A percentile compares a stretch with the other conserved stretches of the same genome.
Evolutionary conservation across 2,329 filamentous ascomycete genomes (phyloP).

Genomic region (Paecilomyces dactylethromorphus): DNA sequence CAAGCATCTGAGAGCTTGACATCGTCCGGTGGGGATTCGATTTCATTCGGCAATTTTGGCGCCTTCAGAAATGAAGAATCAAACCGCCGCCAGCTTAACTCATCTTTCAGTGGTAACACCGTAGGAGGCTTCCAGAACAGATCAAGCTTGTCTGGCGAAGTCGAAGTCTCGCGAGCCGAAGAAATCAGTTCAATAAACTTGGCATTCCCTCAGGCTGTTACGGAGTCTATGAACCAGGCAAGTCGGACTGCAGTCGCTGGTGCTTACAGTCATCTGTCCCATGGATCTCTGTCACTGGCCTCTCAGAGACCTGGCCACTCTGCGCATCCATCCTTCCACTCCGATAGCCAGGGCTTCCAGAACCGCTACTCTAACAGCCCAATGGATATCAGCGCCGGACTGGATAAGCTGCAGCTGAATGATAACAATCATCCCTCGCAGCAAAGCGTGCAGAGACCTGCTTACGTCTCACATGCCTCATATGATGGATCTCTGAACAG

Average conservation of each 20-base stretch:
- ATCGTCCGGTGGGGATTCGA: conserved; percentile 24
- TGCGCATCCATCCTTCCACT: conserved; percentile 32
- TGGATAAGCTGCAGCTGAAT: conserved; percentile 30
- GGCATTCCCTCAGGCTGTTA: conserved; percentile 20
- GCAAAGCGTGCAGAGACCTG: conserved; percentile 17
- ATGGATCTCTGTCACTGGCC: conserved; percentile 26
- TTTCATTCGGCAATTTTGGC: conserved; percentile 22
- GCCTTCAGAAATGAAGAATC: conserved; percentile 27
- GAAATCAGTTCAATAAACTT: conserved; percentile 20
- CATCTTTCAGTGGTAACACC: conserved; percentile 24
- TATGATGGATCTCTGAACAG: conserved; percentile 42
- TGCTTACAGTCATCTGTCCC: conserved; percentile 26
- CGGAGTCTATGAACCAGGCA: conserved; percentile 20
- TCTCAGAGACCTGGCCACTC: conserved; percentile 29
- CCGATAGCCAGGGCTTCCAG: conserved; percentile 29
- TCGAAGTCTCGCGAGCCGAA: conserved; percentile 24
- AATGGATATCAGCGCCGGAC: conserved; percentile 22
- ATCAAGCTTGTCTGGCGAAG: conserved; percentile 16
- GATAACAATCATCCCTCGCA: conserved; percentile 29
- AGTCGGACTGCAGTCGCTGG: conserved; percentile 15
- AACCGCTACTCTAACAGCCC: conserved; percentile 20
- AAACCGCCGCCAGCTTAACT: conserved; percentile 23
- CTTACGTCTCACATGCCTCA: conserved; percentile 27
- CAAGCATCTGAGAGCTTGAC: conserved; percentile 25
- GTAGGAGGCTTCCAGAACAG: conserved; percentile 25